Evolutionary conservation across 1,284 basidiomycete genomes (phyloP), one percentile per base, ranked within the genome.

Genomic region (Cystobasidium slooffiae): DNA sequence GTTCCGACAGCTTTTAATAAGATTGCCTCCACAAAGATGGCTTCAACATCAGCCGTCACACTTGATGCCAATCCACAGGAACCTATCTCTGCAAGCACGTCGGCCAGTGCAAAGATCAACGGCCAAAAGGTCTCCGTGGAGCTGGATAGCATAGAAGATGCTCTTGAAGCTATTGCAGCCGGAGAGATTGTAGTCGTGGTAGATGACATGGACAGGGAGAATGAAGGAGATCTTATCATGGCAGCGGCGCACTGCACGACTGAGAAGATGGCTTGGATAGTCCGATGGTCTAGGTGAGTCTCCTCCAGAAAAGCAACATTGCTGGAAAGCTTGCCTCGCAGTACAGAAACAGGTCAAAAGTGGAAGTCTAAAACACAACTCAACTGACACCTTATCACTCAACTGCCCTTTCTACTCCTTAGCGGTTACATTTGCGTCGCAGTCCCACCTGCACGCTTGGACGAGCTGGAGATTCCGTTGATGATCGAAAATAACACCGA

Each of bases 181-280:
- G 95, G 95, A 7, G 92, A 97, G 81, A 94, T 97, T 77, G 87
- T 98, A 64, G 90, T 97, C 2, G 94, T 97, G 18, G 94, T 97
- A 90, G 94, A 97, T 82, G 94, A 97, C 83, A 91, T 96, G 83
- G 86, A 86, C 77, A 85, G 95, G 76, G 94, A 97, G 85, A 97
- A 97, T 81, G 94, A 97, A 82, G 94, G 94, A 1, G 94, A 97
- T 83, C 84, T 97, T 75, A 92, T 97, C 81, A 90, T 93, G 80
- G 88, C 94, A 16, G 94, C 88, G 0, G 86, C 86, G 53, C 87
- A 89, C 74, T 88, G 92, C 77, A 94, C 94, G 22, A 93, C 93
- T 0, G 91, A 97, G 83, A 93, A 96, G 80, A 97, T 99, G 96
- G 97, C 97, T 0, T 99, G 94, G 93, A 92, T 99, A 87, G 94